Evolutionary conservation across 257 asterid species (phyloP).

Genomic region (Pogostemon cablin): DNA sequence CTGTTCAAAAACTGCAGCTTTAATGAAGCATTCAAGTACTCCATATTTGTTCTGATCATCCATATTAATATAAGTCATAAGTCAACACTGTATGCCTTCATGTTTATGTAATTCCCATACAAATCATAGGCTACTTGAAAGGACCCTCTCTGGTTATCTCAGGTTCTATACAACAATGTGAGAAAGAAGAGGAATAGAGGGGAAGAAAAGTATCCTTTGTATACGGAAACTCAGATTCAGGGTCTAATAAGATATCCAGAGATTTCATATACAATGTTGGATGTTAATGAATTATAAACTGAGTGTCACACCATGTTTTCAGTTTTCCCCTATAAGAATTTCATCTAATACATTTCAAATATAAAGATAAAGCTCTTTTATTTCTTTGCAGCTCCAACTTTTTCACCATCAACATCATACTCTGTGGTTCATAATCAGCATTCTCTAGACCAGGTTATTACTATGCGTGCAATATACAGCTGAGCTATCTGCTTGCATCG

Average conservation of each 20-base stretch:
- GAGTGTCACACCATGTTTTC: neutral
- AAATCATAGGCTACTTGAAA: neutral
- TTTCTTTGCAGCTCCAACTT: constrained; percentile 42
- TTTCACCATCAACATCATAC: constrained; percentile 33
- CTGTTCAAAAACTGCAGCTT: neutral
- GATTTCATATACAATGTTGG: neutral
- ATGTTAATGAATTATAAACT: constrained; percentile 22
- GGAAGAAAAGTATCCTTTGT: neutral
- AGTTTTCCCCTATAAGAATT: neutral
- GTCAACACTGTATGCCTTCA: neutral
- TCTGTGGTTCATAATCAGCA: constrained; percentile 34
- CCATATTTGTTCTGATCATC: neutral
- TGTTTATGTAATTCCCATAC: neutral
- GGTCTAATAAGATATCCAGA: neutral
- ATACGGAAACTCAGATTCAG: neutral
- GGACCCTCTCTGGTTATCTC: neutral
- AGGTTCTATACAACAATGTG: neutral
- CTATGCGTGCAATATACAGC: constrained; percentile 21
- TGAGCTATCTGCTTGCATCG: neutral
- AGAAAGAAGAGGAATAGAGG: neutral
- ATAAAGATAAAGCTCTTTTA: neutral
- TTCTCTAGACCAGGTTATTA: constrained; percentile 42
- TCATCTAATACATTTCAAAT: neutral
- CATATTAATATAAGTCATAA: neutral
- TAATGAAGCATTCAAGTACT: neutral